Evolutionary conservation across 1,284 basidiomycete genomes (phyloP).

Genomic region (Rhodotorula sp.): DNA sequence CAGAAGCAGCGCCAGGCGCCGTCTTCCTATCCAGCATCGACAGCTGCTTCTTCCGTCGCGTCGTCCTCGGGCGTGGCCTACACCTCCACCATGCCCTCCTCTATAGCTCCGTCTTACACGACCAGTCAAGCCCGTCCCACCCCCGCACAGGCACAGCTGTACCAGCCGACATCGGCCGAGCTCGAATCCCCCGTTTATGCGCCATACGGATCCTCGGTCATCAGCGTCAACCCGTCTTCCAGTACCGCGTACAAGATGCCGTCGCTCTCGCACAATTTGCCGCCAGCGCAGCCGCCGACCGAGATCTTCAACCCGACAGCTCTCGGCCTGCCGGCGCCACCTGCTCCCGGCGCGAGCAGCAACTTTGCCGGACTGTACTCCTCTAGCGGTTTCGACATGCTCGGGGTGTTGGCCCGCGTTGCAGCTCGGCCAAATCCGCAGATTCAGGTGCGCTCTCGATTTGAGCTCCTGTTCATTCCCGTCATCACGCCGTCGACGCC

Average conservation of each 20-base stretch:
- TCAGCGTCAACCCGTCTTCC: constrained; percentile 38
- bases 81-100: neutral
- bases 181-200: constrained; percentile 41
- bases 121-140: neutral
- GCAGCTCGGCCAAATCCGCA: constrained; percentile 70
- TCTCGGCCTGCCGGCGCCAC: constrained; percentile 39
- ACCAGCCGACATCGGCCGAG: constrained; percentile 6
- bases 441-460: constrained; percentile 51
- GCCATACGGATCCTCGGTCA: constrained; percentile 45
- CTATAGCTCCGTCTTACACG: neutral
- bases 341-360: constrained; percentile 24
- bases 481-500: no score
- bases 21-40: neutral
- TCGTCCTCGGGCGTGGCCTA: constrained; percentile 13
- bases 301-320: constrained; percentile 38
- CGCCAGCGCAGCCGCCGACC: constrained; percentile 17
- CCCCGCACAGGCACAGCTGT: neutral
- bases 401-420: constrained; percentile 77
- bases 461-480: no score
- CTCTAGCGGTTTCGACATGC: constrained; percentile 82
- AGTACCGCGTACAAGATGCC: constrained; percentile 40
- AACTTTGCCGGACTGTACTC: constrained; percentile 64
- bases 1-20: constrained; percentile 8
- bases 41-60: constrained; percentile 11
- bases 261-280: constrained; percentile 25